Evolutionary conservation across 768 basidiomycete species (phyloP).

Genomic region (Hygrocybe punicea): DNA sequence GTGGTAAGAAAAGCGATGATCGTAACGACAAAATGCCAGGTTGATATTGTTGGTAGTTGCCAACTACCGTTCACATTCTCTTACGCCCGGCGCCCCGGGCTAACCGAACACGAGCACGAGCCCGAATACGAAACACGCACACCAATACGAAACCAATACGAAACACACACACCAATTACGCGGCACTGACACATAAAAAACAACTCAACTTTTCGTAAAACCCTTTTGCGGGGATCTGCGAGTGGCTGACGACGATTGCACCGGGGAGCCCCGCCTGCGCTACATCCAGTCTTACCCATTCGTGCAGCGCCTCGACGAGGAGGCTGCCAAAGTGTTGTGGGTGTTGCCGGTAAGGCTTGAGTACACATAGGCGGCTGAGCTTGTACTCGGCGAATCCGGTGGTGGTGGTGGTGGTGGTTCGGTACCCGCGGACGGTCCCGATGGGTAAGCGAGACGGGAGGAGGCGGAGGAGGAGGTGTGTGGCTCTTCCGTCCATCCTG

Average conservation of each 20-base stretch:
- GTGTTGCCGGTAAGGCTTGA: conserved; percentile 58
- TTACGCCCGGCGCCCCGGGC: too few species aligned
- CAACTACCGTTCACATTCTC: not conserved
- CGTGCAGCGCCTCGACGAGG: conserved; percentile 62
- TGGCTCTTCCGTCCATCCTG: conserved; percentile 61
- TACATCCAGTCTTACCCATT: conserved; percentile 49
- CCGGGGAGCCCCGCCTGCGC: conserved; percentile 18
- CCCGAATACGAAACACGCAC: too few species aligned
- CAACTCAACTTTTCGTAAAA: conserved; percentile 74
- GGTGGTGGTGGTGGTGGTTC: conserved; percentile 12
- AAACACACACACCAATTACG: too few species aligned
- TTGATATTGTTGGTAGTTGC: not conserved
- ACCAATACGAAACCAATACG: too few species aligned
- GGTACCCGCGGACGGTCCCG: conserved; percentile 63
- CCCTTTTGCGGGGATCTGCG: conserved; percentile 65
- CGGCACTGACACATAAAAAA: too few species aligned
- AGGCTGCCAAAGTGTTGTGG: conserved; percentile 53
- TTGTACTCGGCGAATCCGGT: conserved; percentile 55
- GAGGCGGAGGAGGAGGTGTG: conserved; percentile 71
- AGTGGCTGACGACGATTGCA: conserved; percentile 55
- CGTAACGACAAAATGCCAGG: not conserved
- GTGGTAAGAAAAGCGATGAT: conserved; percentile 3
- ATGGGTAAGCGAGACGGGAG: conserved; percentile 57
- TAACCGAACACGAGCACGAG: too few species aligned
- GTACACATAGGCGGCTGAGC: conserved; percentile 67